phyloP scores from a whole-genome alignment of 805 yeast genomes.

The Tetrapisispora namnaoensis region DNA sequence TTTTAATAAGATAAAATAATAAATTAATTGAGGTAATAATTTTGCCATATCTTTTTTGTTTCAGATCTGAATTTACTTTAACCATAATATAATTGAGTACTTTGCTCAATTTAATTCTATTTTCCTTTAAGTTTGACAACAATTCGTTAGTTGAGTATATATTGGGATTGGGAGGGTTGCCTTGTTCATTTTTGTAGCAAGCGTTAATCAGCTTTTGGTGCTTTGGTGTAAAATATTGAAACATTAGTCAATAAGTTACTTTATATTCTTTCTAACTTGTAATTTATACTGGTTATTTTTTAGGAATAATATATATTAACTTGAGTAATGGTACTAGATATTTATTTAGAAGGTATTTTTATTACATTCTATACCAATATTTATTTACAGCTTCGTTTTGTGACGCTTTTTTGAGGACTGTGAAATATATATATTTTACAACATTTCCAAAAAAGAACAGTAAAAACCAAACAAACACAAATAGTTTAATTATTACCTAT shows the following conservation, averaged over 20 bases:
- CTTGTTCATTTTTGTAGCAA: background rate
- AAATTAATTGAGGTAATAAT: background rate
- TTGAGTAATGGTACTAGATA: too few relatives aligned
- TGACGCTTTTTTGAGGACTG: background rate
- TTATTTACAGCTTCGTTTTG: background rate
- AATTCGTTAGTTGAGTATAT: background rate
- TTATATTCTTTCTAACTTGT: too few relatives aligned
- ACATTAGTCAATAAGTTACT: background rate
- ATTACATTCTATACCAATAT: too few relatives aligned
- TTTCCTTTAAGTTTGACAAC: background rate
- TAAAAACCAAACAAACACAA: too few relatives aligned
- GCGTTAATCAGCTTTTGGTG: conserved; percentile 69
- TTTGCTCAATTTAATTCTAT: background rate
- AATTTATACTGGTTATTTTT: too few relatives aligned
- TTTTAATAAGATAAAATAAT: background rate
- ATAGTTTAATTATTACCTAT: too few relatives aligned
- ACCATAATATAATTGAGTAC: background rate
- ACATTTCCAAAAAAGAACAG: too few relatives aligned
- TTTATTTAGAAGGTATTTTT: too few relatives aligned
- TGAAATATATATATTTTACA: too few relatives aligned
- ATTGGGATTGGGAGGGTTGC: background rate
- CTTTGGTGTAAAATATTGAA: conserved; percentile 40
- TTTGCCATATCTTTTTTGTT: background rate
- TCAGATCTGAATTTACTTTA: background rate
- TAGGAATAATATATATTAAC: too few relatives aligned